Evolutionary conservation across 2,329 filamentous ascomycete species (phyloP).

Genomic region (Apiospora koreana): DNA sequence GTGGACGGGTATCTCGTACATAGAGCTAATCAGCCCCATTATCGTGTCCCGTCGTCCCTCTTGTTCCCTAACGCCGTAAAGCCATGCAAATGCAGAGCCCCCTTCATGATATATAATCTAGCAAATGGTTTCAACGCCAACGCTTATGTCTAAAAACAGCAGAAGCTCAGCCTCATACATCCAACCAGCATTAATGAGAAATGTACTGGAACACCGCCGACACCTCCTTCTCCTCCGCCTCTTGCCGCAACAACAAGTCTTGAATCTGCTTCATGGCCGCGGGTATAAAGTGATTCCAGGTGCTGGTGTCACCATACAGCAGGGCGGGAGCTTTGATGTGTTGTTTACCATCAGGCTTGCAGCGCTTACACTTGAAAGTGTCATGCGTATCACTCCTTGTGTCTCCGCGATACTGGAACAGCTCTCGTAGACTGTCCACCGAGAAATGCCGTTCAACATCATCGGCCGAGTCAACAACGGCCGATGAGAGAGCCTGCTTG

Average conservation of each 20-base stretch:
- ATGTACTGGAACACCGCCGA: slow-evolving; percentile 99
- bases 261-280: slow-evolving; percentile 79
- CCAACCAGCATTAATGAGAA: slow-evolving; percentile 61
- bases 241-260: slow-evolving; percentile 86
- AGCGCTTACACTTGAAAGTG: slow-evolving; percentile 97
- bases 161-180: background rate
- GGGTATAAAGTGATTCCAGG: slow-evolving; percentile 98
- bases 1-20: background rate
- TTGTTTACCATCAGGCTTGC: slow-evolving; percentile 84
- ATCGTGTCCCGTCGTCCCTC: background rate
- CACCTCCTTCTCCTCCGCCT: slow-evolving; percentile 75
- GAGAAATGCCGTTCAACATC: slow-evolving; percentile 98
- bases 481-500: slow-evolving; percentile 94
- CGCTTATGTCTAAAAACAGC: background rate
- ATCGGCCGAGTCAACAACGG: slow-evolving; percentile 93
- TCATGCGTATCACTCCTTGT: slow-evolving; percentile 95
- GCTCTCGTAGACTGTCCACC: slow-evolving; percentile 82
- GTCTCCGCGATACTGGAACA: slow-evolving; percentile 87
- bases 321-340: slow-evolving; percentile 89
- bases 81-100: background rate
- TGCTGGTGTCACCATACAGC: slow-evolving; percentile 96
- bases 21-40: background rate
- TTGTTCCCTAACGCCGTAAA: background rate
- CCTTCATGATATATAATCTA: background rate
- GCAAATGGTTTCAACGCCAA: slow-evolving; percentile 1